Evolutionary conservation across 495 filamentous ascomycete species (phyloP).

Genomic region (Trichoderma virens): DNA sequence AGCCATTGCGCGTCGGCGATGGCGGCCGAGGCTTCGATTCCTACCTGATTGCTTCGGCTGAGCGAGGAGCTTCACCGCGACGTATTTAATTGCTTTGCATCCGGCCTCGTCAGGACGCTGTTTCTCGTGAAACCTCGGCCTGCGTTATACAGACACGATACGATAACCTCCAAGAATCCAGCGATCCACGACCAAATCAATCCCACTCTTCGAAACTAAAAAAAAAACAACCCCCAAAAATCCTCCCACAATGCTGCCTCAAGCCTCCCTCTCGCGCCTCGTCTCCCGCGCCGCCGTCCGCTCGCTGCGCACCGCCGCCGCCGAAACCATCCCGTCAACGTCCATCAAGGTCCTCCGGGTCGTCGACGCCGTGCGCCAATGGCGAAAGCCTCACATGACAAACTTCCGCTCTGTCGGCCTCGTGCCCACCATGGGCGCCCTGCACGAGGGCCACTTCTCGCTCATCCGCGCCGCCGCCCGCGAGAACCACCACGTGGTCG

Average conservation of each 20-base stretch:
- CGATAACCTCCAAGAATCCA: too few relatives aligned
- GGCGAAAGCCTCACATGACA: constrained; percentile 59
- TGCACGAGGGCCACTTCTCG: constrained; percentile 84
- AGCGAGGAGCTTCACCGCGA: neutral
- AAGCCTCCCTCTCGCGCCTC: neutral
- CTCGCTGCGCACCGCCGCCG: constrained; percentile 13
- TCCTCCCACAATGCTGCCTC: neutral
- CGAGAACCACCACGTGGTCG: constrained; percentile 78
- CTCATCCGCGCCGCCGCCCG: constrained; percentile 77
- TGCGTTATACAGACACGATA: too few relatives aligned
- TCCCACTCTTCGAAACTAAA: too few relatives aligned
- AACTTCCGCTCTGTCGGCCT: constrained; percentile 70
- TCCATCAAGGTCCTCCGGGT: constrained; percentile 68
- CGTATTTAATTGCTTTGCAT: neutral
- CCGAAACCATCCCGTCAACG: constrained; percentile 41
- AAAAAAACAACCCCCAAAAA: too few relatives aligned
- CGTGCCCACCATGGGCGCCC: constrained; percentile 94
- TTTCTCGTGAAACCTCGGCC: too few relatives aligned
- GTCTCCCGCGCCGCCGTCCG: constrained; percentile 2
- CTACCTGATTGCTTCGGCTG: constrained; percentile 1
- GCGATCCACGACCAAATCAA: neutral
- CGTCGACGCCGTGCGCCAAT: constrained; percentile 60
- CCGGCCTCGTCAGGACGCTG: neutral
- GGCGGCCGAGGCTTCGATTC: constrained; percentile 19
- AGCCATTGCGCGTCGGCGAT: constrained; percentile 20